Percentiles rank a stretch among this genome's conserved stretches.
Evolutionary conservation across 208 protist species (phyloP).

Genomic region (Naegleria gruberi): DNA sequence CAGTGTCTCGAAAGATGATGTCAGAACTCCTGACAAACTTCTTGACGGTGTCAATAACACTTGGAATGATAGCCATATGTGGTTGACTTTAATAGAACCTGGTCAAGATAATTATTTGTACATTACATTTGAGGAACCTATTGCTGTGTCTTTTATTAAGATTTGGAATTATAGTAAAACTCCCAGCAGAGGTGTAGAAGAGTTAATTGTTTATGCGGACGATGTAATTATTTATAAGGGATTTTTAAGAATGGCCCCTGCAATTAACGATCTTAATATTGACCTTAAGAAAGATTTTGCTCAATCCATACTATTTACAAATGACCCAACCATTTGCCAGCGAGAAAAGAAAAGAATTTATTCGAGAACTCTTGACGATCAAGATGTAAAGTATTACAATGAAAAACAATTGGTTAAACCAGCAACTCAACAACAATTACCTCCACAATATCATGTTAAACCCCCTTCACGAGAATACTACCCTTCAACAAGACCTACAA

Average conservation of each 20-base stretch:
- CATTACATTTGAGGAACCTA: slow-evolving; percentile 16
- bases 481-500: not conserved
- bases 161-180: slow-evolving; percentile 60
- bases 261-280: not conserved
- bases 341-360: not conserved
- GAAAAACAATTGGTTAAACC: not conserved
- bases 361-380: not conserved
- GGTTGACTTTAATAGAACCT: slow-evolving; percentile 42
- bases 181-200: slow-evolving; percentile 35
- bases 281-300: not conserved
- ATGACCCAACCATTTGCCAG: slow-evolving; percentile 23
- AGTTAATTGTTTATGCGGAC: slow-evolving; percentile 44
- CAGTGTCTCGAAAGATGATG: slow-evolving; percentile 36
- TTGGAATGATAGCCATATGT: slow-evolving; percentile 45
- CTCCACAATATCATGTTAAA: not conserved
- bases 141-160: slow-evolving; percentile 35
- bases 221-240: slow-evolving; percentile 44
- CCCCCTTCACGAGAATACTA: not conserved
- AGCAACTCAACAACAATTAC: not conserved
- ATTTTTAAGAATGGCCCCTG: slow-evolving; percentile 28
- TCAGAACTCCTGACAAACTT: slow-evolving; percentile 39
- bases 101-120: slow-evolving; percentile 21
- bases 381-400: not conserved
- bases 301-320: slow-evolving; percentile 32
- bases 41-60: slow-evolving; percentile 49